A percentile compares a stretch with the other conserved stretches of the same genome.
Evolutionary conservation across 1,284 basidiomycete species (phyloP).

Genomic region (Moniliella sp.): DNA sequence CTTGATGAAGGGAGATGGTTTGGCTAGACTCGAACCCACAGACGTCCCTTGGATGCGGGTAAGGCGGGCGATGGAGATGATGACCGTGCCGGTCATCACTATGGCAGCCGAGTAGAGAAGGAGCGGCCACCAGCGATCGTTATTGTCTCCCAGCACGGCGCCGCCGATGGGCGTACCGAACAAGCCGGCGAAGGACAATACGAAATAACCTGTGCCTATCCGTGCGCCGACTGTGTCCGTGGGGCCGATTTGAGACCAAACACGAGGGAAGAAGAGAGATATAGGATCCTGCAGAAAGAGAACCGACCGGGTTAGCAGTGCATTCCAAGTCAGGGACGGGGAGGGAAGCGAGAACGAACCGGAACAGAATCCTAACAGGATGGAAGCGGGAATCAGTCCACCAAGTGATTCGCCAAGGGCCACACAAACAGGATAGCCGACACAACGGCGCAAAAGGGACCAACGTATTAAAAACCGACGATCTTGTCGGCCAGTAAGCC

Average conservation of each 20-base stretch:
- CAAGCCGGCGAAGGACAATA: conserved; percentile 8
- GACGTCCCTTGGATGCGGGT: too few relatives aligned
- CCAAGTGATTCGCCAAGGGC: background rate
- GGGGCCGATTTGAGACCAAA: conserved; percentile 7
- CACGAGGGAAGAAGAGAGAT: background rate
- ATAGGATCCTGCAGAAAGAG: too few relatives aligned
- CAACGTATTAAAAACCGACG: background rate
- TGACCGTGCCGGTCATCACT: conserved; percentile 4
- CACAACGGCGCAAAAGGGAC: background rate
- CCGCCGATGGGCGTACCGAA: conserved; percentile 10
- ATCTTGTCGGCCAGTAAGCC: background rate
- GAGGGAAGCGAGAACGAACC: too few relatives aligned
- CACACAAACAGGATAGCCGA: background rate
- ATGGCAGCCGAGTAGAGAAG: conserved; percentile 3
- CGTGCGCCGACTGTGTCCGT: conserved; percentile 8
- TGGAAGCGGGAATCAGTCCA: background rate
- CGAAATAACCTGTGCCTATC: conserved; percentile 12
- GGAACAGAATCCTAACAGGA: background rate
- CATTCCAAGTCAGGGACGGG: too few relatives aligned
- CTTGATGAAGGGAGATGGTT: too few relatives aligned
- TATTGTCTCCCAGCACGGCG: conserved; percentile 7
- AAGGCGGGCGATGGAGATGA: conserved; percentile 5
- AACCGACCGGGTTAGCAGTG: too few relatives aligned
- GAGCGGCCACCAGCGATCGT: conserved; percentile 6
- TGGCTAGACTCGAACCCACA: too few relatives aligned